Conservation (phyloP, 768 basidiomycete genomes). For the Mycena olivaceomarginata region DNA sequence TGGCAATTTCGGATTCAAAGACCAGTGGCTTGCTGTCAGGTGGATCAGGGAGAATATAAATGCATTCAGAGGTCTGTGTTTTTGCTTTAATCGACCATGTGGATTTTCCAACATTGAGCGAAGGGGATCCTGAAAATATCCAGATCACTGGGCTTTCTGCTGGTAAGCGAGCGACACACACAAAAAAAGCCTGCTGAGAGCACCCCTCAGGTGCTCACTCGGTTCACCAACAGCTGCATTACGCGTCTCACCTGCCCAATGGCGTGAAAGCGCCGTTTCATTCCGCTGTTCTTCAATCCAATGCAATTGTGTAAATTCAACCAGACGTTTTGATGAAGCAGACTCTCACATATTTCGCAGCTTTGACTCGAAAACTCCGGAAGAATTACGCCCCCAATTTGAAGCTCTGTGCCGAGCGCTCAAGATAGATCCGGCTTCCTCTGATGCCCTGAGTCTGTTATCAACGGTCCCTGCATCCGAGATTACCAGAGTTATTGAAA, state of each 20-base stretch:
- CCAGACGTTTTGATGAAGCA: not conserved
- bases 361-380: constrained; percentile 74
- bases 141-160: constrained; percentile 84
- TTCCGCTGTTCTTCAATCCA: constrained; percentile 83
- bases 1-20: constrained; percentile 91
- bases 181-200: not conserved
- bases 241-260: constrained; percentile 77
- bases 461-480: constrained; percentile 70
- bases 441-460: constrained; percentile 69
- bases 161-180: constrained; percentile 60
- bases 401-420: constrained; percentile 76
- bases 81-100: not conserved
- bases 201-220: constrained; percentile 76
- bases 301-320: constrained; percentile 78
- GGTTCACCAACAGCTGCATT: constrained; percentile 84
- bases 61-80: constrained; percentile 76
- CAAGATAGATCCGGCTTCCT: constrained; percentile 70
- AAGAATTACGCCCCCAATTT: constrained; percentile 78
- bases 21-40: constrained; percentile 84
- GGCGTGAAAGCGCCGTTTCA: constrained; percentile 77
- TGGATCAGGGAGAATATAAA: constrained; percentile 84
- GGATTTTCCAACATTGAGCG: not conserved
- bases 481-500: constrained; percentile 77
- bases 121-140: constrained; percentile 78
- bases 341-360: constrained; percentile 50